These are phyloP conservation scores for Cavenderia fasciculata DNA, from an alignment of 78 protist species.

Conservation along the genomic window DNA sequence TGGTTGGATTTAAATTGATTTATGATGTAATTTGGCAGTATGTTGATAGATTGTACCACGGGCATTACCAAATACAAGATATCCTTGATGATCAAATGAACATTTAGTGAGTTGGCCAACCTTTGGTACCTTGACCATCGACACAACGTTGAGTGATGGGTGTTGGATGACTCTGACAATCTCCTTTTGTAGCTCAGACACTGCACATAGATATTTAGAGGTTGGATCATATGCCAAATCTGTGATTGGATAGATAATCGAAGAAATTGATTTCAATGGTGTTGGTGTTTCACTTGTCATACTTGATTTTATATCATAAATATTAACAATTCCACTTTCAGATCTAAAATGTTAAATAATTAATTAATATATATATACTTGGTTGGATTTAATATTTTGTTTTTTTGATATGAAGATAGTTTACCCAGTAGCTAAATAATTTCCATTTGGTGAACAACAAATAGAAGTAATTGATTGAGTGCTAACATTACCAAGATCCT, in stretches of 20 bases:
- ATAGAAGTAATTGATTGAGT: not conserved
- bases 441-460: not conserved
- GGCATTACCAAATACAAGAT: too few relatives aligned
- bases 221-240: not conserved
- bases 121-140: conserved; percentile 30
- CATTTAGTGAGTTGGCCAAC: too few relatives aligned
- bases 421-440: conserved; percentile 57
- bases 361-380: too few relatives aligned
- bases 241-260: conserved; percentile 10
- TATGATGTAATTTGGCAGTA: too few relatives aligned
- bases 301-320: not conserved
- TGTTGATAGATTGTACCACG: too few relatives aligned
- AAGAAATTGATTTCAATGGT: conserved; percentile 7
- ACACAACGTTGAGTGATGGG: conserved; percentile 30
- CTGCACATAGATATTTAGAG: not conserved
- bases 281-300: not conserved
- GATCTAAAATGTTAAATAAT: too few relatives aligned
- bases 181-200: not conserved
- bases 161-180: not conserved
- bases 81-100: too few relatives aligned
- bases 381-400: too few relatives aligned
- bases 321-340: conserved; percentile 42
- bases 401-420: too few relatives aligned
- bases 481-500: conserved; percentile 35
- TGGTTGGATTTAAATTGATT: too few relatives aligned